These are phyloP conservation scores for Trichophyton verrucosum DNA, from an alignment of 2,329 filamentous ascomycete species.

Conservation along the genomic window DNA sequence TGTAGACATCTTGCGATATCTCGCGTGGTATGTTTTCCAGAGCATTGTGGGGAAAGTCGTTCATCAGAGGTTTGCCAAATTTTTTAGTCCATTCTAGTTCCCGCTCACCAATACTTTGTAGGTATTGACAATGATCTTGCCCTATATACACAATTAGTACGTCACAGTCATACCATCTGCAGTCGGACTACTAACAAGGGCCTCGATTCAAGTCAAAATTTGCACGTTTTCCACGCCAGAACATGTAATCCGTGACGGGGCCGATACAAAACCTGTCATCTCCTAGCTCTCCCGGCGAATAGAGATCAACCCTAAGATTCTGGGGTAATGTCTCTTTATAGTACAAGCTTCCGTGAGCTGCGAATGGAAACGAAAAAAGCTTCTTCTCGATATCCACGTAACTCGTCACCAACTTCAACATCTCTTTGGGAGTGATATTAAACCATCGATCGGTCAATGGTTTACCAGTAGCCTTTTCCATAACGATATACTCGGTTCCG, in stretches of 20 bases:
- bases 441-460: slow-evolving; percentile 24
- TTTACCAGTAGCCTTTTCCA: slow-evolving; percentile 25
- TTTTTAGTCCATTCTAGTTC: slow-evolving; percentile 9
- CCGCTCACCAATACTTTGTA: slow-evolving; percentile 6
- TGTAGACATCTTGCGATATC: slow-evolving; percentile 2
- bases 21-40: slow-evolving; percentile 9
- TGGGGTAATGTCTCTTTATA: slow-evolving; percentile 8
- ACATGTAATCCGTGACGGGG: slow-evolving; percentile 13
- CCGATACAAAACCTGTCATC: slow-evolving; percentile 14
- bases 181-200: neutral
- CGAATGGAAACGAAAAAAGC: slow-evolving; percentile 8
- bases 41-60: slow-evolving; percentile 8
- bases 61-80: slow-evolving; percentile 10
- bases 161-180: slow-evolving; percentile 6
- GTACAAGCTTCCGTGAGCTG: slow-evolving; percentile 9
- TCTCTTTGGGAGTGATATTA: slow-evolving; percentile 9
- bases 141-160: neutral
- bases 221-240: slow-evolving; percentile 10
- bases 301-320: slow-evolving; percentile 14
- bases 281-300: slow-evolving; percentile 9
- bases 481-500: slow-evolving; percentile 31
- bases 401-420: slow-evolving; percentile 13
- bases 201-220: slow-evolving; percentile 7
- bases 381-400: slow-evolving; percentile 12
- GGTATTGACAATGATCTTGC: slow-evolving; percentile 7